Percentiles rank a stretch among this genome's conserved stretches.
These are phyloP conservation scores for Ganoderma boninense DNA, from an alignment of 1,284 basidiomycete genomes.

Conservation along the genomic window DNA sequence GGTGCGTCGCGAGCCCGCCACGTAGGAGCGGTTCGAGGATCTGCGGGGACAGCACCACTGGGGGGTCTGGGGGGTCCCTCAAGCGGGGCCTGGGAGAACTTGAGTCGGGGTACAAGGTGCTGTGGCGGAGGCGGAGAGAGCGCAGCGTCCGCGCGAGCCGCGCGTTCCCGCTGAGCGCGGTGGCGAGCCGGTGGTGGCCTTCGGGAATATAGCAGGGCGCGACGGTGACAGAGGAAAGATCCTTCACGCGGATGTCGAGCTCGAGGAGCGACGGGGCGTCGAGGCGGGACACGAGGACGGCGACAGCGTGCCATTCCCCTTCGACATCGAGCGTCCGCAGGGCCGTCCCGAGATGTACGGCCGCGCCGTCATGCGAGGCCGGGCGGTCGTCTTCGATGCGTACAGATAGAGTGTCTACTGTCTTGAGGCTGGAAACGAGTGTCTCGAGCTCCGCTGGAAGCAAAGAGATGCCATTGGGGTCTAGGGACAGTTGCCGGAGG, in stretches of 20 bases:
- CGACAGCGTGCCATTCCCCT: not conserved
- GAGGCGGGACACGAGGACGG: not conserved
- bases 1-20: not conserved
- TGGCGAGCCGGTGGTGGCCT: not conserved
- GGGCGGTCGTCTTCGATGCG: not conserved
- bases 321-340: not conserved
- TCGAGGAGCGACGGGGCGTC: not conserved
- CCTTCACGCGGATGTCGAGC: not conserved
- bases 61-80: not conserved
- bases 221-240: no score
- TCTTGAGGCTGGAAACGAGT: not conserved
- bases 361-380: not conserved
- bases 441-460: not conserved
- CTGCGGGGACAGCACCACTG: not conserved
- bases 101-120: not conserved
- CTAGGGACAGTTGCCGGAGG: not conserved
- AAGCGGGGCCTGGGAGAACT: not conserved
- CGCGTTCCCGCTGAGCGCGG: not conserved
- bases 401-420: not conserved
- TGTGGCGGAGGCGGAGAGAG: not conserved
- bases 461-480: not conserved
- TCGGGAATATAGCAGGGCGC: not conserved
- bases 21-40: not conserved
- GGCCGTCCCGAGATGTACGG: not conserved
- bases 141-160: not conserved